These are phyloP conservation scores for Stellera chamaejasme DNA, from an alignment of 345 rosid species.

Conservation along the genomic window DNA sequence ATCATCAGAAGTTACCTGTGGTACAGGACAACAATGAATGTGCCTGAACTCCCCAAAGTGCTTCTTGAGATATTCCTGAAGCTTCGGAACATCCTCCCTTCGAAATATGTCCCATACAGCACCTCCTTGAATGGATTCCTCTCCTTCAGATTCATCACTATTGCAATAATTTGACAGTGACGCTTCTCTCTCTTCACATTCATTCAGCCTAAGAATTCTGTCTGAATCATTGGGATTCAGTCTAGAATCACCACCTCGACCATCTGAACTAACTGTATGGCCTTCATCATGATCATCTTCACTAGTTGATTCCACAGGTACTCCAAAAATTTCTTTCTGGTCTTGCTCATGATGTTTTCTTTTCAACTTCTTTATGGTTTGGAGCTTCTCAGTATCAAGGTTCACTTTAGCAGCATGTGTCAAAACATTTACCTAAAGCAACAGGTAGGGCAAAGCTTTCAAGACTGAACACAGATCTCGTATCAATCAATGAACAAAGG, in stretches of 20 bases:
- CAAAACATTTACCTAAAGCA: conserved; percentile 48
- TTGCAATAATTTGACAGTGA: not conserved
- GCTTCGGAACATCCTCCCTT: conserved; percentile 61
- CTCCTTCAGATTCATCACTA: not conserved
- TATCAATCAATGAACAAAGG: too few species aligned
- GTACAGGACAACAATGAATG: conserved; percentile 40
- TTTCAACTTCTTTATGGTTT: conserved; percentile 28
- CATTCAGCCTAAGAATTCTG: not conserved
- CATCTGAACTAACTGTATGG: not conserved
- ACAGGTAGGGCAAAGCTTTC: not conserved
- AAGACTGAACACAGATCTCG: not conserved
- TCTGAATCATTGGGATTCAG: not conserved
- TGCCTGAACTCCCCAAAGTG: conserved; percentile 77
- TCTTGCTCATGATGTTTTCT: conserved; percentile 46
- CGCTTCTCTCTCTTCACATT: not conserved
- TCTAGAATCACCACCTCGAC: not conserved
- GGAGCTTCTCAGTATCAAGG: conserved; percentile 5
- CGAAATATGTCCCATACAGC: conserved; percentile 84
- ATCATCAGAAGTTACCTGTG: conserved; percentile 30
- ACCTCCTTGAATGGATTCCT: conserved; percentile 39
- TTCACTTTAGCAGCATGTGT: conserved; percentile 41
- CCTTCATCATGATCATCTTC: not conserved
- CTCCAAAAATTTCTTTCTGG: conserved; percentile 36
- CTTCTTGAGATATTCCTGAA: conserved; percentile 48
- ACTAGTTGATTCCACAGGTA: conserved; percentile 3